Conservation (phyloP, 805 yeast genomes). For the Kregervanrija delftensis region DNA sequence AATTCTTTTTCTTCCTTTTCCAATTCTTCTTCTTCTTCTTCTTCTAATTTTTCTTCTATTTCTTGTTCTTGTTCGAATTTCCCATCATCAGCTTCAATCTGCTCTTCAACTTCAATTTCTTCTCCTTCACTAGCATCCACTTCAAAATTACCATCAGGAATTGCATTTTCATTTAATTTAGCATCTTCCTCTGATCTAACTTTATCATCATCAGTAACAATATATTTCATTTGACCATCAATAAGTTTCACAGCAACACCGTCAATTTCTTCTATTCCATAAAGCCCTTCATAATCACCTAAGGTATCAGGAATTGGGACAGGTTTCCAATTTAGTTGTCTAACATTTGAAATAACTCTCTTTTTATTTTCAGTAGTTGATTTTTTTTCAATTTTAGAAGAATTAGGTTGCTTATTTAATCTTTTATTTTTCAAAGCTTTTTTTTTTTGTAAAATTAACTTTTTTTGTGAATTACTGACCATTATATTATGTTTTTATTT, state of each 20-base stretch:
- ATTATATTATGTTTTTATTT: conserved; percentile 4
- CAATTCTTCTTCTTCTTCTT: conserved; percentile 9
- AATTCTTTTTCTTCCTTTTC: conserved; percentile 4
- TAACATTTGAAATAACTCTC: conserved; percentile 34
- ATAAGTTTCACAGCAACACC: conserved; percentile 80
- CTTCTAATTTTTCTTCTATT: background rate
- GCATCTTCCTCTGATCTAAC: conserved; percentile 16
- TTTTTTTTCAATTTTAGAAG: conserved; percentile 1
- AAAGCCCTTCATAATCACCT: conserved; percentile 85
- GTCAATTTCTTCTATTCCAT: conserved; percentile 89
- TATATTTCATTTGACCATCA: conserved; percentile 59
- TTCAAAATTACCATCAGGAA: conserved; percentile 21
- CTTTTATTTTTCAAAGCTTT: conserved; percentile 7
- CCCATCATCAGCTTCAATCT: conserved; percentile 2
- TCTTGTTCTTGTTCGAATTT: conserved; percentile 5
- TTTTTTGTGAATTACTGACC: conserved; percentile 14
- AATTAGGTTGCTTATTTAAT: background rate
- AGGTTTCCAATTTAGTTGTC: conserved; percentile 64
- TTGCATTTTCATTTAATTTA: conserved; percentile 14
- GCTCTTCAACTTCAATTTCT: conserved; percentile 17
- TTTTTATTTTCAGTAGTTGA: conserved; percentile 2
- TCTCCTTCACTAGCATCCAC: conserved; percentile 12
- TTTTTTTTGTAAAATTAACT: conserved; percentile 13
- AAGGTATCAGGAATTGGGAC: conserved; percentile 78
- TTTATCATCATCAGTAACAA: conserved; percentile 31